phyloP scores from a whole-genome alignment of 345 rosid genomes.

The Lumnitzera racemosa region DNA sequence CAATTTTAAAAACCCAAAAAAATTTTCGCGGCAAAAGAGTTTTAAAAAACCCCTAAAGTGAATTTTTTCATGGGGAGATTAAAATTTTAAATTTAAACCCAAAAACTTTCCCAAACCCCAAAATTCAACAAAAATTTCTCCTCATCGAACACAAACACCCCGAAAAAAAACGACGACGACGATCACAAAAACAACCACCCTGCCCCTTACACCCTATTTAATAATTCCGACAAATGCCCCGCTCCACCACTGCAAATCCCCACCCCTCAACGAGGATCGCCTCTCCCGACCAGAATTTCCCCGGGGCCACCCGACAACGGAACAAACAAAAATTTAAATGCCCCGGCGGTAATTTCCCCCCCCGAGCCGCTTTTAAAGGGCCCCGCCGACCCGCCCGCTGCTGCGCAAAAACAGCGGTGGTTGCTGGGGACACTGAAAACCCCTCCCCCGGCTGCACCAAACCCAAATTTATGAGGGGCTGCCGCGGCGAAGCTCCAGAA shows the following conservation, averaged over 20 bases:
- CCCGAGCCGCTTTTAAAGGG: constrained; percentile 84
- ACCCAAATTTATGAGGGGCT: constrained; percentile 59
- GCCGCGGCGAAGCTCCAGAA: constrained; percentile 77
- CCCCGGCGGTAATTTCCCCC: constrained; percentile 74
- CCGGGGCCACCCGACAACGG: constrained; percentile 69
- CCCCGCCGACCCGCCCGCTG: constrained; percentile 93
- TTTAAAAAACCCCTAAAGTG: constrained; percentile 22
- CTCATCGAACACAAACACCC: constrained; percentile 32
- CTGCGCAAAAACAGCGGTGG: constrained; percentile 42
- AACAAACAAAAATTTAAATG: constrained; percentile 82
- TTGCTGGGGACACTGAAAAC: constrained; percentile 61
- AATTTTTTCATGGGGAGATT: constrained; percentile 15
- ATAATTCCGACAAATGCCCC: constrained; percentile 14
- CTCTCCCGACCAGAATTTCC: constrained; percentile 56
- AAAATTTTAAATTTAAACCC: constrained; percentile 9
- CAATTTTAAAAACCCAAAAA: constrained; percentile 27
- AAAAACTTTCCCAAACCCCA: constrained; percentile 27
- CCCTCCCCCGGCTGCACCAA: constrained; percentile 38
- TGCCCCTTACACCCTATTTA: constrained; percentile 12
- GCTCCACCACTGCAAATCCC: constrained; percentile 1
- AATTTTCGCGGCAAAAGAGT: constrained; percentile 23
- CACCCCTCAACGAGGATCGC: constrained; percentile 39
- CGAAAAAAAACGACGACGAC: constrained; percentile 14
- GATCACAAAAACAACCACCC: constrained; percentile 2
- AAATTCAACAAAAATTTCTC: constrained; percentile 24